These are phyloP conservation scores for Cyberlindnera xylosilytica DNA, from an alignment of 805 yeast genomes.

Conservation along the genomic window DNA sequence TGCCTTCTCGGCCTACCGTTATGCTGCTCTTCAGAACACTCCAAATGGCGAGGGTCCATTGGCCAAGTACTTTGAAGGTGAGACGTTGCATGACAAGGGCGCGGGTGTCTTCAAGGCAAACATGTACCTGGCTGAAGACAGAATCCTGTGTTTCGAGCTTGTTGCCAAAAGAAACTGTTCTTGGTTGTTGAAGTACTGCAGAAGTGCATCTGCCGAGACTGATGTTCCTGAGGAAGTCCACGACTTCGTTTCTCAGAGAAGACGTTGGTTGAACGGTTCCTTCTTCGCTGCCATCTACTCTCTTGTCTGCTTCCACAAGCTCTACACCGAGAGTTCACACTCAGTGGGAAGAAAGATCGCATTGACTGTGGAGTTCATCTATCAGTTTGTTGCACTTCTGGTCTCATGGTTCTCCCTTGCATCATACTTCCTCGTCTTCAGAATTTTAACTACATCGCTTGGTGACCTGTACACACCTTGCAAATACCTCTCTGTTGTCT, in stretches of 20 bases:
- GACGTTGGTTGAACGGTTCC: slow-evolving; percentile 97
- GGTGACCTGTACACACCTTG: slow-evolving; percentile 74
- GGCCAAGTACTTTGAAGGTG: slow-evolving; percentile 90
- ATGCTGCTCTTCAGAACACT: slow-evolving; percentile 65
- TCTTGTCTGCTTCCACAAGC: slow-evolving; percentile 66
- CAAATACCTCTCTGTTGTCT: slow-evolving; percentile 68
- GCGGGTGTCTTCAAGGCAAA: slow-evolving; percentile 89
- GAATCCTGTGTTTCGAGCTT: slow-evolving; percentile 90
- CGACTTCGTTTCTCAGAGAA: slow-evolving; percentile 85
- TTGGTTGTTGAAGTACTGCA: slow-evolving; percentile 83
- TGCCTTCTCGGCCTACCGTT: slow-evolving; percentile 93
- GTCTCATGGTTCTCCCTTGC: slow-evolving; percentile 94
- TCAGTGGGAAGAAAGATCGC: slow-evolving; percentile 61
- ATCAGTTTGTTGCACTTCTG: slow-evolving; percentile 68
- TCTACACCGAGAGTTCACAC: slow-evolving; percentile 75
- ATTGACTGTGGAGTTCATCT: slow-evolving; percentile 73
- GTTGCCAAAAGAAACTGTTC: slow-evolving; percentile 76
- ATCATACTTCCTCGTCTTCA: slow-evolving; percentile 84
- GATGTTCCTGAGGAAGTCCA: slow-evolving; percentile 91
- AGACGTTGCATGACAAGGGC: slow-evolving; percentile 61
- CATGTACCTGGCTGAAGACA: slow-evolving; percentile 96
- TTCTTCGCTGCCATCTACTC: slow-evolving; percentile 93
- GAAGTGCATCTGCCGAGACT: slow-evolving; percentile 86
- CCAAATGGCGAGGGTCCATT: slow-evolving; percentile 79
- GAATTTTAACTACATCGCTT: slow-evolving; percentile 78